These are phyloP conservation scores for Pulveroboletus ravenelii DNA, from an alignment of 768 basidiomycete genomes.

Conservation along the genomic window DNA sequence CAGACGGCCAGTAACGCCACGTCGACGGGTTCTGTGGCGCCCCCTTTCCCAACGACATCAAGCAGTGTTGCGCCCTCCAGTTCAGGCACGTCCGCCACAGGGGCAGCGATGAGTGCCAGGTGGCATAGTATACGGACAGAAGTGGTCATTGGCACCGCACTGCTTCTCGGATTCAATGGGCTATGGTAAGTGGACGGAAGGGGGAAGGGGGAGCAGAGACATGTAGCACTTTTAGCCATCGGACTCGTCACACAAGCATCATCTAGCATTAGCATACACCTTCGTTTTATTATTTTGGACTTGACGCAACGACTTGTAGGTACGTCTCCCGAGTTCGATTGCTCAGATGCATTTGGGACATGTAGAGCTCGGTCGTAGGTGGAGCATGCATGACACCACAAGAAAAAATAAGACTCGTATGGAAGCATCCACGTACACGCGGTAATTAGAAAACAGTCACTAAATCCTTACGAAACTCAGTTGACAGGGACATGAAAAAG, in stretches of 20 bases:
- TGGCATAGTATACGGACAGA: background rate
- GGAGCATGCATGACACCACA: constrained; percentile 1
- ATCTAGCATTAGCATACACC: constrained; percentile 12
- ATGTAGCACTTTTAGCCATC: background rate
- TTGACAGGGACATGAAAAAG: too few relatives aligned
- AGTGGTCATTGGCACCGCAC: constrained; percentile 1
- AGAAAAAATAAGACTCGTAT: background rate
- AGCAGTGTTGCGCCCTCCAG: background rate
- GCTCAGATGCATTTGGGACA: background rate
- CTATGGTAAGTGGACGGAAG: constrained; percentile 7
- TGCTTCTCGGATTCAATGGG: constrained; percentile 5
- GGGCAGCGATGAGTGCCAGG: background rate
- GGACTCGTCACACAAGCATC: constrained; percentile 4
- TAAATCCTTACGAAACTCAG: too few relatives aligned
- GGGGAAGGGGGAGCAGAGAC: background rate
- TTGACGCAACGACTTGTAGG: background rate
- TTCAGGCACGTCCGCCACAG: background rate
- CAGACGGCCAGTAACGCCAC: constrained; percentile 14
- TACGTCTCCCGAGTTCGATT: too few relatives aligned
- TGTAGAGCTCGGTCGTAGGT: too few relatives aligned
- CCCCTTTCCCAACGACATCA: constrained; percentile 1
- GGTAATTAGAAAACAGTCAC: too few relatives aligned
- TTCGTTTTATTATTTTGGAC: constrained; percentile 5
- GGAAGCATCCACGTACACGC: background rate
- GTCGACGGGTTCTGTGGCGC: background rate